Percentiles rank a stretch among this genome's conserved stretches.
Conservation (phyloP, 371 early-diverging fungal species). For the Mortierella sp. region DNA sequence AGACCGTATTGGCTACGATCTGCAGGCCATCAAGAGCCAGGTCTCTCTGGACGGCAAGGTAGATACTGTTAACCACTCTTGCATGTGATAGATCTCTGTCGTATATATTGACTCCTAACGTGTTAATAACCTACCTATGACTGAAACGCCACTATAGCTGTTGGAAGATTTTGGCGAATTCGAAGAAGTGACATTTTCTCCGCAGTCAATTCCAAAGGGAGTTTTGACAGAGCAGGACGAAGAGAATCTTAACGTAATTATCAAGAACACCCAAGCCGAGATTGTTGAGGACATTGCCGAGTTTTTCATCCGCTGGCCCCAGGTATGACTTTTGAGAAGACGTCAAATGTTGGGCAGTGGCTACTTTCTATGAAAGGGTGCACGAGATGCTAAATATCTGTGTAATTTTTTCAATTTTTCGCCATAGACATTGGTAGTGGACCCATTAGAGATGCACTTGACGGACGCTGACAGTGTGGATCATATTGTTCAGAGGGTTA, state of each 20-base stretch:
- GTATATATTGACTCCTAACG: neutral
- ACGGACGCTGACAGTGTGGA: conserved; percentile 17
- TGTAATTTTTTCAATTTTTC: neutral
- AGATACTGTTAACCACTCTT: neutral
- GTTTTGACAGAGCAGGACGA: conserved; percentile 44
- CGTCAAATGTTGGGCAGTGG: neutral
- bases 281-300: conserved; percentile 44
- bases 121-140: neutral
- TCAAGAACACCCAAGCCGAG: conserved; percentile 17
- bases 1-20: conserved; percentile 36
- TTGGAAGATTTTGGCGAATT: conserved; percentile 29
- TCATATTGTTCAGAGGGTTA: conserved; percentile 28
- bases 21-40: conserved; percentile 12
- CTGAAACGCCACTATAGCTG: conserved; percentile 4
- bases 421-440: conserved; percentile 18
- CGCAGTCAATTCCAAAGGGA: conserved; percentile 31
- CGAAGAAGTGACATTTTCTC: conserved; percentile 12
- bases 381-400: too few relatives aligned
- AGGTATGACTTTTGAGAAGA: conserved; percentile 1
- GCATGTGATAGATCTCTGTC: too few relatives aligned
- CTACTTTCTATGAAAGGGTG: neutral
- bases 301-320: conserved; percentile 52
- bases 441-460: conserved; percentile 19
- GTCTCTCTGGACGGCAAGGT: conserved; percentile 30
- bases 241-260: conserved; percentile 30